Conservation (phyloP, 164 flowering plant genomes). For the Sedum album region DNA sequence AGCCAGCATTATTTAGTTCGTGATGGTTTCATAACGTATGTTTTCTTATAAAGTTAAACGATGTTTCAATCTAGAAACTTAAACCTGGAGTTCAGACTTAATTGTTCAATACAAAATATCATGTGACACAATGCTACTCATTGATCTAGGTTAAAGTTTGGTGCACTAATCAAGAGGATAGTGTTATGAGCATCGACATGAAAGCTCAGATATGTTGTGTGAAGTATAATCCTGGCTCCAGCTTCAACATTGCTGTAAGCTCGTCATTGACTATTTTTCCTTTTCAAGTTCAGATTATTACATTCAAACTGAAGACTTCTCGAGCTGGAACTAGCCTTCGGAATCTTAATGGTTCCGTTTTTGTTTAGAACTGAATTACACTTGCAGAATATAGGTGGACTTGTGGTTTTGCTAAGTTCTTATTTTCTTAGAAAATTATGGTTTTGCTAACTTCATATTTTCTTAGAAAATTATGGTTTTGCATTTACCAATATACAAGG, state of each 20-base stretch:
- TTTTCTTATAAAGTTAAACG: not conserved
- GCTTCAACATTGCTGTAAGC: slow-evolving; percentile 71
- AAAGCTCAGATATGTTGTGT: slow-evolving; percentile 97
- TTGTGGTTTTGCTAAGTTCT: too few relatives aligned
- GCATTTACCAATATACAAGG: too few relatives aligned
- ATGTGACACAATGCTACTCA: not conserved
- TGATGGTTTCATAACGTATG: too few relatives aligned
- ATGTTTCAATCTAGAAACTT: not conserved
- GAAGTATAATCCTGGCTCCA: slow-evolving; percentile 93
- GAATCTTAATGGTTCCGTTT: too few relatives aligned
- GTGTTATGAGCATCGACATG: slow-evolving; percentile 92
- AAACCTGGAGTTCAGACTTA: too few relatives aligned
- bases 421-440: too few relatives aligned
- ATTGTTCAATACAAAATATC: not conserved
- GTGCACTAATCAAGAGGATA: slow-evolving; percentile 97
- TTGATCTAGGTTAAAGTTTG: slow-evolving; percentile 81
- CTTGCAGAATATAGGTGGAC: too few relatives aligned
- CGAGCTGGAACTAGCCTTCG: not conserved
- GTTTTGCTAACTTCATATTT: too few relatives aligned
- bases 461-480: too few relatives aligned
- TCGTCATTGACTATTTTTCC: not conserved
- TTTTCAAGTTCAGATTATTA: not conserved
- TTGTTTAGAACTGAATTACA: too few relatives aligned
- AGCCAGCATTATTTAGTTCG: too few relatives aligned
- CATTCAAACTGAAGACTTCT: not conserved